These are phyloP conservation scores for Leptodontidium sp. DNA, from an alignment of 2,329 filamentous ascomycete species.

Conservation along the genomic window DNA sequence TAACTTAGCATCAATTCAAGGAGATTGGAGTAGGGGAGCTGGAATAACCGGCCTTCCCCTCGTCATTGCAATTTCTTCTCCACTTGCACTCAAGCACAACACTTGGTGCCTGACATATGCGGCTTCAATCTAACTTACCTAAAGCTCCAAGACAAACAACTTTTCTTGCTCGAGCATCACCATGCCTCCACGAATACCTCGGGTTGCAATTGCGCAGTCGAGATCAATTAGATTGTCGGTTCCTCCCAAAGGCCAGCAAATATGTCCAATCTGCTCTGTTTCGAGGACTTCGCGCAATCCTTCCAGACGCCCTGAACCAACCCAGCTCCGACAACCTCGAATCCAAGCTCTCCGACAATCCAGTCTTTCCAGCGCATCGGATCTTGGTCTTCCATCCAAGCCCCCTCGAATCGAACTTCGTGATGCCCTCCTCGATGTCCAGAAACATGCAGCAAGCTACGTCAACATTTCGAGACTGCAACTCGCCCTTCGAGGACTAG, in stretches of 20 bases:
- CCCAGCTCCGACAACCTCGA: conserved; percentile 25
- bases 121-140: conserved; percentile 13
- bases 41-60: neutral
- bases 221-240: conserved; percentile 27
- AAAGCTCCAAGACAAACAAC: conserved; percentile 1
- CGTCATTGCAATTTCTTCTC: no score
- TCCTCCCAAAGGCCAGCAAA: conserved; percentile 23
- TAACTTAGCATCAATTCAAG: neutral
- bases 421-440: conserved; percentile 62
- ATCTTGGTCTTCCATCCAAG: neutral
- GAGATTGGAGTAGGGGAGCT: neutral
- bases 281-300: conserved; percentile 8
- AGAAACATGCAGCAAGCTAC: conserved; percentile 66
- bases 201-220: conserved; percentile 36
- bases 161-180: conserved; percentile 32
- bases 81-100: no score
- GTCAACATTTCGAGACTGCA: conserved; percentile 76
- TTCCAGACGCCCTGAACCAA: conserved; percentile 15
- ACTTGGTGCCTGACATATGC: conserved; percentile 25
- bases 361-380: conserved; percentile 19
- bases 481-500: conserved; percentile 72
- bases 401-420: conserved; percentile 38
- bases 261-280: conserved; percentile 42
- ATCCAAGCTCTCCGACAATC: conserved; percentile 33
- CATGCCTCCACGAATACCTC: conserved; percentile 47